phyloP scores from a whole-genome alignment of 2,329 filamentous ascomycete genomes.

The Coniochaeta hoffmannii region DNA sequence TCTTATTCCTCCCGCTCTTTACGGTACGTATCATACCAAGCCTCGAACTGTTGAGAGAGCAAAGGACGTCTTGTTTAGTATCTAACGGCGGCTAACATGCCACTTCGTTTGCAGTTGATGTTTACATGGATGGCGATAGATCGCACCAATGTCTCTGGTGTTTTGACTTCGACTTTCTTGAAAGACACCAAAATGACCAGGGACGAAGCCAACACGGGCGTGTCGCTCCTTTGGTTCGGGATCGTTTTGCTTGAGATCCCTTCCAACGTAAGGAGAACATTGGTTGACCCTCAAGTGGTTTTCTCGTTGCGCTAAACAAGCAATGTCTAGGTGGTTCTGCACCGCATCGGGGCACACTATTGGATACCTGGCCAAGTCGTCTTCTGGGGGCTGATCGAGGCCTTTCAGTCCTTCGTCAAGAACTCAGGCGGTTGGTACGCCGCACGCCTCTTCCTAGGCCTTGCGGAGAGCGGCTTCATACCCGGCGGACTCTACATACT shows the following conservation, averaged over 20 bases:
- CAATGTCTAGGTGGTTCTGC: slow-evolving; percentile 6
- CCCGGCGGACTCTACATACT: slow-evolving; percentile 13
- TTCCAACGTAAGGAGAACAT: slow-evolving; percentile 9
- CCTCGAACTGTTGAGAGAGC: not conserved
- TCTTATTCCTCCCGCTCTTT: slow-evolving; percentile 14
- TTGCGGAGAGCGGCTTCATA: slow-evolving; percentile 14
- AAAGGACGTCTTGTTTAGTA: not conserved
- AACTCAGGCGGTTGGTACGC: slow-evolving; percentile 11
- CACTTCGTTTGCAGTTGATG: slow-evolving; percentile 10
- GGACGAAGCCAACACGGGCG: slow-evolving; percentile 14
- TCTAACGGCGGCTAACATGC: slow-evolving; percentile 1
- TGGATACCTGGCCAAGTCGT: slow-evolving; percentile 14
- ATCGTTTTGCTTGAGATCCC: slow-evolving; percentile 15
- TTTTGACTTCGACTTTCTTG: slow-evolving; percentile 13
- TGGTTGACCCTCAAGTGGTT: not conserved
- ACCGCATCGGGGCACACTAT: slow-evolving; percentile 13
- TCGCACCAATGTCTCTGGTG: slow-evolving; percentile 15
- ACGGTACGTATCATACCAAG: slow-evolving; percentile 6
- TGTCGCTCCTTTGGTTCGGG: slow-evolving; percentile 8
- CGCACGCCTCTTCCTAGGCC: slow-evolving; percentile 10
- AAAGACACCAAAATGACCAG: slow-evolving; percentile 9
- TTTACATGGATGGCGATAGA: slow-evolving; percentile 17
- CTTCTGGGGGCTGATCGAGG: slow-evolving; percentile 12
- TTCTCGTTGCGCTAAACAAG: not conserved
- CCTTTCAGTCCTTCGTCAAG: slow-evolving; percentile 11